Percentiles rank a stretch among this genome's conserved stretches.
These are phyloP conservation scores for Dillenia suffruticosa DNA, from an alignment of 164 flowering plant genomes.

Conservation along the genomic window DNA sequence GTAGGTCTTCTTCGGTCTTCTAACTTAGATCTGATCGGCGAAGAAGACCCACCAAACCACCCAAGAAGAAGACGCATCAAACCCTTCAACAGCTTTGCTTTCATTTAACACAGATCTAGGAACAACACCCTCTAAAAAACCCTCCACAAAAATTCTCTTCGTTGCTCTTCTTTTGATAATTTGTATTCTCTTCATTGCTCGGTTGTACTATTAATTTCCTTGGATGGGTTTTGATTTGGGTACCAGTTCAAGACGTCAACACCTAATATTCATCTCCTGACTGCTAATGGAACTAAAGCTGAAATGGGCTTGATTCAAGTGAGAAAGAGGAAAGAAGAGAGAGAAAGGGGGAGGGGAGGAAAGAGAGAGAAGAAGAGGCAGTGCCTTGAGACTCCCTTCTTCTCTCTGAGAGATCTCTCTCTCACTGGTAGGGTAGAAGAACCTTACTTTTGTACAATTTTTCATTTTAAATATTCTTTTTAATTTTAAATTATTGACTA, in stretches of 20 bases:
- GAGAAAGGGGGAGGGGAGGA: no score
- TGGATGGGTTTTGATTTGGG: constrained; percentile 78
- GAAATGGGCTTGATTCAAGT: constrained; percentile 58
- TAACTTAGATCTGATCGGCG: background rate
- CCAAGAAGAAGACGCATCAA: constrained; percentile 34
- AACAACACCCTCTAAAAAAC: constrained; percentile 8
- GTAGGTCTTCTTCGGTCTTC: no score
- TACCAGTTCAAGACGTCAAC: constrained; percentile 64
- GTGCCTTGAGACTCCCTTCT: no score
- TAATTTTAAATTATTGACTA: no score
- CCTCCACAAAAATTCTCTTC: constrained; percentile 23
- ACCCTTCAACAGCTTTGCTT: constrained; percentile 47
- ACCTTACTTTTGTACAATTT: no score
- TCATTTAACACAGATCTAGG: constrained; percentile 28
- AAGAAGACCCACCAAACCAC: constrained; percentile 23
- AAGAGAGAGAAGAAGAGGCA: no score
- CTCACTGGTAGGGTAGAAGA: no score
- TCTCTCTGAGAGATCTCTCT: no score
- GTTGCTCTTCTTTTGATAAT: constrained; percentile 34
- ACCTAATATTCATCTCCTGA: constrained; percentile 57
- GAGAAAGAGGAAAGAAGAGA: no score
- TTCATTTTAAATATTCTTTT: no score
- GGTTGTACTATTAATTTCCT: constrained; percentile 50
- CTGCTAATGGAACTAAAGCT: constrained; percentile 80
- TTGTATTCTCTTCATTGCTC: constrained; percentile 43